A percentile compares a stretch with the other conserved stretches of the same genome.
Evolutionary conservation across 129 eudicot species (phyloP).

Genomic region (Chrysanthemum makinoi): DNA sequence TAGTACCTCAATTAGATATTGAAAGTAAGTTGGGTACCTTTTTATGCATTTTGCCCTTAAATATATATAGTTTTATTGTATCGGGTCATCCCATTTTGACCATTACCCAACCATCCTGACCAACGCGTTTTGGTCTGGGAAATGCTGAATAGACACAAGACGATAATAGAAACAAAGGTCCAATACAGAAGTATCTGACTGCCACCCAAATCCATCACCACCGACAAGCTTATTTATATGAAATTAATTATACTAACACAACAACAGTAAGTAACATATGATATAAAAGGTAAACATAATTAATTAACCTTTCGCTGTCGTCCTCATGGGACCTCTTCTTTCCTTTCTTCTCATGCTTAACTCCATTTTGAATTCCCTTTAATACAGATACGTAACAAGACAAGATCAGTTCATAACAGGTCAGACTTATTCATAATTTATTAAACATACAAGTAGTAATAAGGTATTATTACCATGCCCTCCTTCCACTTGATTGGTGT

Average conservation of each 20-base stretch:
- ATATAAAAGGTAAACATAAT: background rate
- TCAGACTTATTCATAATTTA: background rate
- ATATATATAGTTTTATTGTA: background rate
- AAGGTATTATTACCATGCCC: conserved; percentile 59
- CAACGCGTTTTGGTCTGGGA: background rate
- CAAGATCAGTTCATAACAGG: conserved; percentile 9
- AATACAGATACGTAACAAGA: conserved; percentile 8
- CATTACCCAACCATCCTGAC: background rate
- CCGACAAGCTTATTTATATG: background rate
- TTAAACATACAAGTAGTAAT: conserved; percentile 3
- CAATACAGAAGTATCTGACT: background rate
- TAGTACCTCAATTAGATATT: too few relatives aligned
- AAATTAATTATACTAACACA: background rate
- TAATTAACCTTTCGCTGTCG: conserved; percentile 75
- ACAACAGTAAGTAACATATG: background rate
- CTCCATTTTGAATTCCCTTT: conserved; percentile 77
- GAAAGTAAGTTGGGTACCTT: too few relatives aligned
- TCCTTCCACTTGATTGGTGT: conserved; percentile 92
- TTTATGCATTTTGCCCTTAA: too few relatives aligned
- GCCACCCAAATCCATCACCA: background rate
- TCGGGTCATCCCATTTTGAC: background rate
- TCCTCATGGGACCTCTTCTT: conserved; percentile 74
- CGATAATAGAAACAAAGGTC: background rate
- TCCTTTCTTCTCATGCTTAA: conserved; percentile 69
- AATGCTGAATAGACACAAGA: background rate